Evolutionary conservation across 2,329 filamentous ascomycete species (phyloP).

Genomic region (Stenocarpella maydis): DNA sequence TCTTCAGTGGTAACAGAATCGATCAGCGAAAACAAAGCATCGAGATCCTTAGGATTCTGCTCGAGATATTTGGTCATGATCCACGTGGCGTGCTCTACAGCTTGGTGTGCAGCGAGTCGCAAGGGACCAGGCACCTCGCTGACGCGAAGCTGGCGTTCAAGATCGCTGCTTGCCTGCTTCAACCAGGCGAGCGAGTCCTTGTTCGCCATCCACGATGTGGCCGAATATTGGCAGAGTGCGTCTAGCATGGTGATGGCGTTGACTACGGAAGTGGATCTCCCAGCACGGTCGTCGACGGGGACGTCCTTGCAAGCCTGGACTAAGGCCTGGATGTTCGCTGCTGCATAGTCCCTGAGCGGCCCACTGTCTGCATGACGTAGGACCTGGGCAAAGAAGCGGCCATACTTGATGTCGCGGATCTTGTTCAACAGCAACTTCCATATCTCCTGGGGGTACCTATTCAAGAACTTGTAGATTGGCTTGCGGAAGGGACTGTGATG

Average conservation of each 20-base stretch:
- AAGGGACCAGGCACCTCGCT: slow-evolving; percentile 76
- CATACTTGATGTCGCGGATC: slow-evolving; percentile 85
- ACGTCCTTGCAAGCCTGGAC: slow-evolving; percentile 72
- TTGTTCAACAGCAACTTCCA: slow-evolving; percentile 82
- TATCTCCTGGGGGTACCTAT: slow-evolving; percentile 88
- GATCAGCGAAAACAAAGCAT: slow-evolving; percentile 84
- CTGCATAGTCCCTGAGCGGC: slow-evolving; percentile 76
- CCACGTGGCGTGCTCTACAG: slow-evolving; percentile 84
- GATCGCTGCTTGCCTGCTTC: slow-evolving; percentile 74
- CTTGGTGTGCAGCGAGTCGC: slow-evolving; percentile 87
- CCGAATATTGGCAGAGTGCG: slow-evolving; percentile 75
- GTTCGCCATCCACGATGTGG: slow-evolving; percentile 76
- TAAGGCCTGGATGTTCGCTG: slow-evolving; percentile 76
- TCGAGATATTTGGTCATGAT: slow-evolving; percentile 84
- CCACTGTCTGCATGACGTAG: slow-evolving; percentile 78
- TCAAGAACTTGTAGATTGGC: slow-evolving; percentile 91
- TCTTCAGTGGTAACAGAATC: slow-evolving; percentile 85
- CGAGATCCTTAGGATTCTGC: slow-evolving; percentile 77
- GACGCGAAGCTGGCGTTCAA: slow-evolving; percentile 76
- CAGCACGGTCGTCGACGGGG: slow-evolving; percentile 72
- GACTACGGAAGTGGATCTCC: slow-evolving; percentile 73
- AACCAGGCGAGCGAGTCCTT: slow-evolving; percentile 68
- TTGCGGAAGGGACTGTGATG: slow-evolving; percentile 90
- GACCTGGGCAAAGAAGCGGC: slow-evolving; percentile 89
- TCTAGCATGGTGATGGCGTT: slow-evolving; percentile 89